Base-by-base conservation (phyloP, 2,329 filamentous ascomycete species). In the Aspergillus nomiae region DNA sequence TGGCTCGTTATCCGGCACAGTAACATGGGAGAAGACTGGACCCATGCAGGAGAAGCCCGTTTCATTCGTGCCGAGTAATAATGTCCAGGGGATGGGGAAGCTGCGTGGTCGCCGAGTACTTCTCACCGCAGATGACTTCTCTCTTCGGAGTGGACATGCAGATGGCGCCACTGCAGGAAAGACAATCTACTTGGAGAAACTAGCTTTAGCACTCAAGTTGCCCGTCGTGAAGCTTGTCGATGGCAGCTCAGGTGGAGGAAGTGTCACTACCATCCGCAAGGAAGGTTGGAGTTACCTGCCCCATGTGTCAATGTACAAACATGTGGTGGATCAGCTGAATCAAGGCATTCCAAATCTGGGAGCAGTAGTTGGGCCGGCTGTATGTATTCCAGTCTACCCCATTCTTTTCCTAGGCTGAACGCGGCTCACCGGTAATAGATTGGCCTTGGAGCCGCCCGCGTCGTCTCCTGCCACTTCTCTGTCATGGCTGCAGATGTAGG, bases 401-500 rank as follows among this genome's bases (percentile, higher is more conserved):
- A 7, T 3, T 45, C 7, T 38, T 11, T 26, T 48, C 46, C 12
- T 48, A 24, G 4, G 11, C 19, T 54, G 19, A 19, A 30, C 26
- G 26, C 26, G 4, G 51, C 51, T 54, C 19, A 54, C 51, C 5
- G 10, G 1, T n/a, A 14, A 26, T 43, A 78, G 76, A 88, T 89
- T 64, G 87, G 87, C 0, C 76, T 89, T 2, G 87, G 87, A 9
- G 86, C 87, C 3, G 87, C 87, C 1, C 77, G 87, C 46, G 86
- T 89, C 0, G 85, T 87, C 1, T 81, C 82, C 1, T 89, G 86
- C 53, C 87, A 89, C 70, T 90, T 89, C 69, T 86, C 83, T 1
- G 87, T 89, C 38, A 89, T 89, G 87, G 86, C 87, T 3, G 86
- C 78, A 5, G 86, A 89, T 70, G 80, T 90, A 1, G 87, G 87